Evolutionary conservation across 2,329 filamentous ascomycete genomes (phyloP).

Genomic region (Fusarium incarnatum): DNA sequence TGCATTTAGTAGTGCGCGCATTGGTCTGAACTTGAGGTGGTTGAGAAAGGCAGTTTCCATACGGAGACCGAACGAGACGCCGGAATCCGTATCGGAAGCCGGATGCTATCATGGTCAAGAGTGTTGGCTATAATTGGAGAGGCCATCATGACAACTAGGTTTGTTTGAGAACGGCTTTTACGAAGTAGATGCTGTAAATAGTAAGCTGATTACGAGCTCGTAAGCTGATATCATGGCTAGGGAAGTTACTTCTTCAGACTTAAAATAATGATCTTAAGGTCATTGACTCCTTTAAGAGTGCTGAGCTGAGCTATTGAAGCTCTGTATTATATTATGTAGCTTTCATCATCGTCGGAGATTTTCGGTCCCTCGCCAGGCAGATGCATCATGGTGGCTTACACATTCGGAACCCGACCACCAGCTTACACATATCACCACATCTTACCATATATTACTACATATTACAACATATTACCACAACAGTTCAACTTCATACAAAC

Average conservation of each 20-base stretch:
- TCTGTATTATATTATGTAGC: background rate
- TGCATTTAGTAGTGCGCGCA: conserved; percentile 13
- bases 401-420: conserved; percentile 32
- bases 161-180: background rate
- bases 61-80: conserved; percentile 33
- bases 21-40: conserved; percentile 13
- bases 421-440: background rate
- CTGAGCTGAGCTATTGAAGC: background rate
- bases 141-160: background rate
- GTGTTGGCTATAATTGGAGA: background rate
- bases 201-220: conserved; percentile 2
- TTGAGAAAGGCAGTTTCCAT: conserved; percentile 19
- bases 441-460: too few species aligned
- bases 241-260: background rate
- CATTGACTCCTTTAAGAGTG: background rate
- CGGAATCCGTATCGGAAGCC: conserved; percentile 40
- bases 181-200: background rate
- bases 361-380: background rate
- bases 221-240: background rate
- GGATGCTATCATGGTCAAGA: background rate
- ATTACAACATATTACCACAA: background rate
- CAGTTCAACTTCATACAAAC: background rate
- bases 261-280: background rate
- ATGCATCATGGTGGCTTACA: conserved; percentile 12
- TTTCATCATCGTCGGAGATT: background rate